Evolutionary conservation across 2,329 filamentous ascomycete species (phyloP), one percentile per base, ranked within the genome.

Genomic region (Pseudogymnoascus sp.): DNA sequence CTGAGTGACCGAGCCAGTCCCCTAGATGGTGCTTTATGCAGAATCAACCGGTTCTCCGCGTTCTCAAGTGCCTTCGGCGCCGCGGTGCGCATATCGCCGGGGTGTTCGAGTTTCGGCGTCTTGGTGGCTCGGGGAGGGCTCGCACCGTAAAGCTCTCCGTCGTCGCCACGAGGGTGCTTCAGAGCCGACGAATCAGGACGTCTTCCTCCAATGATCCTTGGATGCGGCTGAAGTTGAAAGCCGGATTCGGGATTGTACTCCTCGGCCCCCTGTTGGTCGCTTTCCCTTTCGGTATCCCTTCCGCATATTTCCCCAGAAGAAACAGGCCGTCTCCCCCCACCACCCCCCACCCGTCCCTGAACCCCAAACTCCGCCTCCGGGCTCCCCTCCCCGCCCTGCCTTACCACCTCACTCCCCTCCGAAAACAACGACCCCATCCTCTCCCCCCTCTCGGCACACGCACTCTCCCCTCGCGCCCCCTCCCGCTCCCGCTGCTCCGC

Each of bases 71-170:
- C 29, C 3, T 56, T 29, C 10, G 13, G 10, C 10, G 13, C n/a
- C 10, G 0, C 7, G 4, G 9, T 1, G 7, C 11, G n/a, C 17
- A 13, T 33, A 7, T 15, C 13, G 10, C 7, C 10, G 1, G n/a
- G 17, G 5, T 21, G 26, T 17, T 56, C 50, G n/a, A 15, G 7
- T 9, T 56, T 56, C 50, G 11, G 46, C 26, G 7, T 1, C 17
- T 56, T 56, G 3, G 29, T 33, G 2, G 29, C 50, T 56, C 50
- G 29, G 26, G 29, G 26, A 56, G 50, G 50, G 0, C 9, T 33
- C 1, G 50, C 26, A 2, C 4, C 6, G 50, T 56, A 56, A 1
- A 56, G 29, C 10, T 56, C 50, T 21, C 5, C 50, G 6, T 56
- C 50, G 4, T 33, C 10, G 13, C 33, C 17, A 33, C 11, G n/a